Percentiles rank a stretch among this genome's conserved stretches.
Conservation (phyloP, 2,329 filamentous ascomycete genomes). For the Neofusicoccum sp. region DNA sequence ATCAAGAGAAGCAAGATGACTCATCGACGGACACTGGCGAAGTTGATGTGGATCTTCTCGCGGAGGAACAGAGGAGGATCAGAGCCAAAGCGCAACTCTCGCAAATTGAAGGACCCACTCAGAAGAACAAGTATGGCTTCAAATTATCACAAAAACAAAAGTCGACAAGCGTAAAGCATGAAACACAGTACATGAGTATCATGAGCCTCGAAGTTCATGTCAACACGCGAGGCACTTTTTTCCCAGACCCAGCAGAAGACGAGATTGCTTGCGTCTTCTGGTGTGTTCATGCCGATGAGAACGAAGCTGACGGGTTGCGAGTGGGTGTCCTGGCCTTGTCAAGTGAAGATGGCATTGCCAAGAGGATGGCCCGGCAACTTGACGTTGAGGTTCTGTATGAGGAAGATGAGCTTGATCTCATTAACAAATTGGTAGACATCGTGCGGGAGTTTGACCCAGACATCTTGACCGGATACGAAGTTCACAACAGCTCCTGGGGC, state of each 20-base stretch:
- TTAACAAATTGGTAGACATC: slow-evolving; percentile 84
- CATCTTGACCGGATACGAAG: slow-evolving; percentile 91
- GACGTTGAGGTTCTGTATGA: slow-evolving; percentile 72
- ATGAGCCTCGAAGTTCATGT: slow-evolving; percentile 95
- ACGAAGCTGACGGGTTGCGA: slow-evolving; percentile 51
- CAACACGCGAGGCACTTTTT: slow-evolving; percentile 77
- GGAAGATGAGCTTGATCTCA: slow-evolving; percentile 77
- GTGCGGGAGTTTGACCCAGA: slow-evolving; percentile 86
- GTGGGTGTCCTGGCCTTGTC: slow-evolving; percentile 76
- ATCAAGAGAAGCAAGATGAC: slow-evolving; percentile 24
- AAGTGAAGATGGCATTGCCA: slow-evolving; percentile 60
- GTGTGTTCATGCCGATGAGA: slow-evolving; percentile 71
- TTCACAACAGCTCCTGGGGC: slow-evolving; percentile 92
- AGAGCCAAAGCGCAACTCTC: slow-evolving; percentile 56
- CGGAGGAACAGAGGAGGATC: slow-evolving; percentile 23
- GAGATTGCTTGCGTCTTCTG: slow-evolving; percentile 89
- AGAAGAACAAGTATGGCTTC: slow-evolving; percentile 78
- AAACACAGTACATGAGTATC: slow-evolving; percentile 91
- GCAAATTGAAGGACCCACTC: slow-evolving; percentile 87
- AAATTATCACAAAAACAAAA: slow-evolving; percentile 80
- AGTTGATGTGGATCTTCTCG: neutral
- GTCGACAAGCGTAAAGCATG: slow-evolving; percentile 76
- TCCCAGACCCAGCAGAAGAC: slow-evolving; percentile 89
- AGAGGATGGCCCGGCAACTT: slow-evolving; percentile 64
- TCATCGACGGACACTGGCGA: slow-evolving; percentile 20